Base-by-base conservation (phyloP, 1,284 basidiomycete genomes). In the Leccinum pachyderme region DNA sequence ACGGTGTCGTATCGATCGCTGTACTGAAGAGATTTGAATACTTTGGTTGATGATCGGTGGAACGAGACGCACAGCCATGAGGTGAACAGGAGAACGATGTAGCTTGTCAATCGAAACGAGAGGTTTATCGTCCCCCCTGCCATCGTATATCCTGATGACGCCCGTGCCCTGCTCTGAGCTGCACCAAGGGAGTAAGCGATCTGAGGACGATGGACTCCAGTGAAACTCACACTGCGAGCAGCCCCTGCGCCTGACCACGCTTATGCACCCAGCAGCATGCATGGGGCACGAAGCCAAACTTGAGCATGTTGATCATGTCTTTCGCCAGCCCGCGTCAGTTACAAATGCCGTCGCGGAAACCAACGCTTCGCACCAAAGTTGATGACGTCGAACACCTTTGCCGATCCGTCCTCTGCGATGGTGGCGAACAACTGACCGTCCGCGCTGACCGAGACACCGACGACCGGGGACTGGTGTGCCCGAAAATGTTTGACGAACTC, bases 251-350 rank as follows among this genome's bases (percentile, higher is more conserved):
- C 61, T 95, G 87, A 33, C 95, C 94, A 22, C 89, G 82, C 54
- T 79, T 80, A 71, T 98, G 96, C 4, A 98, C 88, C 96, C 95
- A 99, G 67, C 91, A 94, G 66, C 91, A 94, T 3, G 91, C 80
- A 61, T 88, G 86, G 7, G 96, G 96, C 15, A 79, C 83, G 68
- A 84, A 98, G 0, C 82, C 86, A 49, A 99, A 77, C 66, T 93
- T 92, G 59, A 99, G 82, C 75, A 98, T 98, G 72, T 98, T 99
- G 71, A 99, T 99, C 91, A 99, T 97, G 72, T 99, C 95, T 97
- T 39, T 41, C 6, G 18, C 18, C 37, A 39, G 0, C 3, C 18
- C 18, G 18, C 18, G 18, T 41, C 37, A 41, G 11, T 18, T 18
- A 41, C 18, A 11, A 22, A 41, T 11, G 11, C 37, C n/a, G 31